A percentile compares a stretch with the other conserved stretches of the same genome.
These are phyloP conservation scores for Vitis riparia DNA, from an alignment of 164 flowering plant genomes.

Conservation along the genomic window DNA sequence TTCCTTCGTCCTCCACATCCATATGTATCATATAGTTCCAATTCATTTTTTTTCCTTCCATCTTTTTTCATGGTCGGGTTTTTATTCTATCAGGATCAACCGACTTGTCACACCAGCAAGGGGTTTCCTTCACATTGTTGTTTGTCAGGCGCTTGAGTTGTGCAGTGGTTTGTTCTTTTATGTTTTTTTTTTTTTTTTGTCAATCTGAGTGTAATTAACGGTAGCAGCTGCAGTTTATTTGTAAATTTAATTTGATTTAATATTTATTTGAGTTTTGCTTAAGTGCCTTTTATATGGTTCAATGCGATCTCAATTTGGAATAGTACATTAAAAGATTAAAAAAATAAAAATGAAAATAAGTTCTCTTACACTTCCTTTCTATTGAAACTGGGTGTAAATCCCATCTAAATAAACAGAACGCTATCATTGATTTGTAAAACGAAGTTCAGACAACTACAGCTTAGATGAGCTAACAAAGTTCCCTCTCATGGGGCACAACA, in stretches of 20 bases:
- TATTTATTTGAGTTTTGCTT: neutral
- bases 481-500: neutral
- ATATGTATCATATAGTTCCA: constrained; percentile 16
- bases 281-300: neutral
- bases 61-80: neutral
- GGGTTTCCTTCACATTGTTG: constrained; percentile 13
- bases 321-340: neutral
- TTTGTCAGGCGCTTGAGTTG: neutral
- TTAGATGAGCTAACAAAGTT: neutral
- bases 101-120: constrained; percentile 2
- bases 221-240: constrained; percentile 4
- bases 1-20: constrained; percentile 4
- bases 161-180: neutral
- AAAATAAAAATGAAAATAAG: neutral
- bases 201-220: constrained; percentile 14
- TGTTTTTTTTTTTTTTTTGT: neutral
- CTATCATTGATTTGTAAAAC: neutral
- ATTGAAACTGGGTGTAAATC: neutral
- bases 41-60: neutral
- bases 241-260: constrained; percentile 1
- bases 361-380: neutral
- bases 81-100: constrained; percentile 13
- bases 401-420: neutral
- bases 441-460: neutral
- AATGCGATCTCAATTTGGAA: neutral